Evolutionary conservation across 129 eudicot genomes (phyloP), one percentile per base, ranked within the genome.

Genomic region (Heracleum sosnowskyi): DNA sequence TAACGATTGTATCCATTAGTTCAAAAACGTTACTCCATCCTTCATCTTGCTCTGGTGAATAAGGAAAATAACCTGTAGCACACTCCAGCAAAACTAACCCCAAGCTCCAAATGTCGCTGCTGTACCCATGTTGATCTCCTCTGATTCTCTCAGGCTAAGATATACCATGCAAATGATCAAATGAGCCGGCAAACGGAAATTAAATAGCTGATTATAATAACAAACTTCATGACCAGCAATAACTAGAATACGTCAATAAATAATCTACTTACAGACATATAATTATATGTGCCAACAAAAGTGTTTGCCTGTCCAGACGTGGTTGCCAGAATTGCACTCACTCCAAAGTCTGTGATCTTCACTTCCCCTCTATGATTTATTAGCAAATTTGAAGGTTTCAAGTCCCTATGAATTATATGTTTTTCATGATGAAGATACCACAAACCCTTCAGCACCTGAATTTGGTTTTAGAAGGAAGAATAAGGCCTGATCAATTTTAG

Each of bases 261-360:
- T 55, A 73, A 72, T 40, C 35, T 82, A 86, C 99, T 96, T 70
- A 96, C 99, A 84, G 97, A 91, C 99, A 96, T 96, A 82, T 96
- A 96, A 82, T 89, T 88, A 83, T 89, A 92, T 15, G 99, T 96
- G 86, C 99, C 99, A 46, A 92, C 93, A 47, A 85, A 88, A 35
- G 99, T 96, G 72, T 92, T 88, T 82, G 99, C 99, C 81, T 86
- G 75, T 55, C 97, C 97, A 76, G 96, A 88, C 57, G 99, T 96
- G 89, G 90, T 92, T 5, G 97, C 88, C 66, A 96, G 87, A 78
- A 96, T 86, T 36, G 97, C 91, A 80, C 99, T 96, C 84, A 96
- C 99, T 70, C 99, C 99, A 90, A 96, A 96, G 76, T 96, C 99
- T 28, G 99, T 96, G 40, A 96, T 96, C 87, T 96, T 96, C 74